phyloP scores from a whole-genome alignment of 176 grass and related monocot species.

The Cenchrus purpureus region DNA sequence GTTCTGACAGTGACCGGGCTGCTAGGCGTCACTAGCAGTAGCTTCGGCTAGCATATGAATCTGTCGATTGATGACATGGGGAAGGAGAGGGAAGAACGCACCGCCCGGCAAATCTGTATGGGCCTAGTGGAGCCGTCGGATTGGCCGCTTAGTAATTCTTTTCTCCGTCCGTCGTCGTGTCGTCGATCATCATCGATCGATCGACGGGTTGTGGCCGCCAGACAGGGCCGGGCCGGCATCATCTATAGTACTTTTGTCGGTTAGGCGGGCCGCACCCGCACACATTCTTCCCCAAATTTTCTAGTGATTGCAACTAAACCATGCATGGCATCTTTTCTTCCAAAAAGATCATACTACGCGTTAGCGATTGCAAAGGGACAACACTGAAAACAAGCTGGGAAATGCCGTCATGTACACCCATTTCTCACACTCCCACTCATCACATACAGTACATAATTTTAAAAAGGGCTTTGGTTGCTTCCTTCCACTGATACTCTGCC shows the following conservation, averaged over 20 bases:
- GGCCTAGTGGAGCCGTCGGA: background rate
- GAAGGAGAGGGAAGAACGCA: background rate
- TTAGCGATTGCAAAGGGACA: background rate
- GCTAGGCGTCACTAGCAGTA: too few relatives aligned
- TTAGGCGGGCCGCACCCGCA: too few relatives aligned
- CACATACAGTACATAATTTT: background rate
- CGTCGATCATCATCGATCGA: background rate
- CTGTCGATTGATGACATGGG: background rate
- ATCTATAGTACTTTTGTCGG: background rate
- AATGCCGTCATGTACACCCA: conserved; percentile 10
- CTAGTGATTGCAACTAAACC: background rate
- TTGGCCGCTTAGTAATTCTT: background rate
- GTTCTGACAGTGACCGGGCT: too few relatives aligned
- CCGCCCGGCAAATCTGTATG: background rate
- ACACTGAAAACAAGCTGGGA: background rate
- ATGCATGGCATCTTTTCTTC: background rate
- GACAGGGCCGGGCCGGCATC: background rate
- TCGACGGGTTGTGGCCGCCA: background rate
- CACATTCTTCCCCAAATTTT: too few relatives aligned
- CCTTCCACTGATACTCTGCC: background rate
- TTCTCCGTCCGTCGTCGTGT: background rate
- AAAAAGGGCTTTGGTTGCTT: background rate
- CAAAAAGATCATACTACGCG: background rate
- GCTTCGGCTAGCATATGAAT: too few relatives aligned
- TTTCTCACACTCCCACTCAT: background rate